Base-by-base conservation (phyloP, 176 grass and related monocot genomes). In the Neostapfia colusana region DNA sequence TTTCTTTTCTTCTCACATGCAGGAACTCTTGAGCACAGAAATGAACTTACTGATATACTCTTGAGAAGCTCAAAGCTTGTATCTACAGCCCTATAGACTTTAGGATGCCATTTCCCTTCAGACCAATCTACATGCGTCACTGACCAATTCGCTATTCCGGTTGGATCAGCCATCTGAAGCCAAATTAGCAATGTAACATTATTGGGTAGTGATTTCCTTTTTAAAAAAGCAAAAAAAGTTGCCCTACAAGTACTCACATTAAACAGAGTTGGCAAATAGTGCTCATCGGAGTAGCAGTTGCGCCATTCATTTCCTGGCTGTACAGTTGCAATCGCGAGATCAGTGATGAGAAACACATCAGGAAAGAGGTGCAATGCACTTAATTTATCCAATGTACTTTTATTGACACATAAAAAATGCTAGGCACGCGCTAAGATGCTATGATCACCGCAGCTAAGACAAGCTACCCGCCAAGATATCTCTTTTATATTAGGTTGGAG, bases 101-200 rank as follows among this genome's bases (percentile, higher is more conserved):
- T 97, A 65, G 93, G 93, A 70, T 97, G 93, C 90, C 93, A 97
- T 87, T 97, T 97, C 51, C 90, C 90, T 79, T 97, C 93, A 4
- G 93, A 93, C 93, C 93, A 97, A 86, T 97, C 93, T 8, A 97
- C 93, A 59, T 85, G 93, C 11, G 93, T 93, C 13, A 97, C 93
- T 23, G 90, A 97, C 93, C 93, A 93, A 69, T 97, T 93, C 66
- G 90, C 86, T 63, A 97, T 81, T 80, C 93, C 93, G 46, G 82
- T 85, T 39, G 88, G 90, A 87, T 97, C 93, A 78, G 85, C 83
- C 93, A 97, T 93, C 93, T 93, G 86, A 42, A 79, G 72, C 14
- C 38, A 72, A 76, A 41, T 36, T 39, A 63, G 12, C 61, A 37
- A 17, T 15, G 53, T 0, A 18, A 14, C 74, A 21, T 38, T 27